Base-by-base conservation (phyloP, 495 filamentous ascomycete genomes). In the Neurospora sp. region DNA sequence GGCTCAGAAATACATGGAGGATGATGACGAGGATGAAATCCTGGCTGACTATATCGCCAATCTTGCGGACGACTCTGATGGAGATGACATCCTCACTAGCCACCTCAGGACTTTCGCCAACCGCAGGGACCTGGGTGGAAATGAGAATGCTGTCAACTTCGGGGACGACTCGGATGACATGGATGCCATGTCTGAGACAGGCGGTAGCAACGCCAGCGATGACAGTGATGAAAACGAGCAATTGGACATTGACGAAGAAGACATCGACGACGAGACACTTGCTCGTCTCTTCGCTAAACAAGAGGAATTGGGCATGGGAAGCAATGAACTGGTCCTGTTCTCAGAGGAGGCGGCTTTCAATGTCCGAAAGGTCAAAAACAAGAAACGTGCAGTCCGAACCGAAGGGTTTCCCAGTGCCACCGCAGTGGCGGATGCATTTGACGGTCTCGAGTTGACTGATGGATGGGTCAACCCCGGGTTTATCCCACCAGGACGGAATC, bases 391-490 rank as follows among this genome's bases (percentile, higher is more conserved):
- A 31, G 5, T 70, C 69, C 31, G 70, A 73, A 54, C 74, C 31
- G 59, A 69, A 20, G 62, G 5, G 18, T 69, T 89, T 73, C 86
- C 90, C 38, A 88, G 86, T 48, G 91, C 90, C 16, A 85, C 83
- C 18, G 81, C 85, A 14, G 87, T 94, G 73, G 91, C 91, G 0
- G 90, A 94, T 77, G 88, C 89, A 3, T 94, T 95, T 76, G 89
- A 90, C 75, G 91, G 88, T 37, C 89, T 97, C 74, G 93, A 97
- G 77, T 84, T 96, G 39, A 93, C 93, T 89, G 93, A 96, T 75
- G 54, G 27, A 35, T 92, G 91, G 79, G 86, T 91, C 31, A 86
- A 90, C n/a, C 90, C 81, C 85, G 41, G 7, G 90, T 86, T 71
- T 72, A 89, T 27, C 84, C 83, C 66, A 85, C 83, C 44, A 89